Base-by-base conservation (phyloP, 2,329 filamentous ascomycete species). In the Xylariaceae sp. region DNA sequence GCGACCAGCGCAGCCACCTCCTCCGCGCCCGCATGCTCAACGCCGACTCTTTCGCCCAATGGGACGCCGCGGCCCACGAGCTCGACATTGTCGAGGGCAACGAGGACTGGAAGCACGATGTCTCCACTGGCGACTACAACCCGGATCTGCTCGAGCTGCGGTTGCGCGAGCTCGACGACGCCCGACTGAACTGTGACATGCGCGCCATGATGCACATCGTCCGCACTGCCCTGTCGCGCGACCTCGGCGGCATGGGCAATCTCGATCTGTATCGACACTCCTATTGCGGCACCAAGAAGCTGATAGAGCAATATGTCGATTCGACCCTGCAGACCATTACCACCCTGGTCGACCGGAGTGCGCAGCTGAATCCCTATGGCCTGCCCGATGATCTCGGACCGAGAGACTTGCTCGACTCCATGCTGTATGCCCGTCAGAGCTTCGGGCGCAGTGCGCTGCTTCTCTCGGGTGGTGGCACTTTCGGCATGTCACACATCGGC, bases 401-500 rank as follows among this genome's bases (percentile, higher is more conserved):
- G 39, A 79, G 72, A 19, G 77, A 78, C 43, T 63, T 82, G 5
- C 73, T 90, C 6, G 86, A 91, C 47, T 81, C 83, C 49, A 75
- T 94, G 55, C 68, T 91, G 41, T 80, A 82, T 48, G 81, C 88
- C 1, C 81, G 89, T 36, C 87, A 91, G 62, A 87, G 87, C 33
- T 95, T 90, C 62, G 90, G 90, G n/a, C 80, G 90, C 54, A 94
- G 86, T 55, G 90, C 89, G 0, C 71, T 96, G 44, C 74, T 95
- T 10, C 74, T 96, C 10, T 95, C 90, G 5, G 90, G 90, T 7
- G 90, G 90, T 2, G 90, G 87, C 1, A 94, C 90, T 1, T 90
- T 95, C 69, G 90, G 90, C 38, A 95, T 96, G 88, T 88, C 88
- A 52, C 90, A 96, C 65, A 87, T 95, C 47, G 90, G 90, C 1